A percentile compares a stretch with the other conserved stretches of the same genome.
phyloP scores from a whole-genome alignment of 1,139 yeast genomes.

The Arxiozyma slooffiae region DNA sequence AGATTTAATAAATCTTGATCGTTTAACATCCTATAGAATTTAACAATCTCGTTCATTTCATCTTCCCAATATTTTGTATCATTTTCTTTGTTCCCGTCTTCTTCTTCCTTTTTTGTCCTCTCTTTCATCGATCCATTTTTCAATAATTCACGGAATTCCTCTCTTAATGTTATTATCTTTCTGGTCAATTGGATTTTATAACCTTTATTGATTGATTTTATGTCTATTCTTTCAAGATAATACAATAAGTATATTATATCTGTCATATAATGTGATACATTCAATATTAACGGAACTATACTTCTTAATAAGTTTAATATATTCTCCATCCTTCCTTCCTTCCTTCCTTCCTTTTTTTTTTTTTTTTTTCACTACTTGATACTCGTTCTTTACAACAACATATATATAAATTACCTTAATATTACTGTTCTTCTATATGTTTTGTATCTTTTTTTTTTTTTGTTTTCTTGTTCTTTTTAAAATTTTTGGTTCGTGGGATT shows the following conservation, averaged over 20 bases:
- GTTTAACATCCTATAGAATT: neutral
- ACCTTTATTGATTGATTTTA: neutral
- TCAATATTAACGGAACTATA: constrained; percentile 14
- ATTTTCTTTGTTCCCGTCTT: neutral
- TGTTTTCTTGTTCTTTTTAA: too few relatives aligned
- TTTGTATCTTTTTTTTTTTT: too few relatives aligned
- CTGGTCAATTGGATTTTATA: constrained; percentile 3
- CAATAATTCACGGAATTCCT: constrained; percentile 7
- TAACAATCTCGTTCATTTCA: neutral
- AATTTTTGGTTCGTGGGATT: too few relatives aligned
- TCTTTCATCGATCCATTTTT: neutral
- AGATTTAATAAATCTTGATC: neutral
- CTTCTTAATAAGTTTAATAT: constrained; percentile 11
- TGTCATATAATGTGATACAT: constrained; percentile 20
- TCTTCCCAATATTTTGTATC: neutral
- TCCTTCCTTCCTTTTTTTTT: constrained; percentile 8
- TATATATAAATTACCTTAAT: too few relatives aligned
- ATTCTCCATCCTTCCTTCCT: constrained; percentile 7
- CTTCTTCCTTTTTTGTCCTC: neutral
- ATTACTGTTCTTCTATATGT: too few relatives aligned
- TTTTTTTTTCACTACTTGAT: constrained; percentile 3
- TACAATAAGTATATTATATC: constrained; percentile 17
- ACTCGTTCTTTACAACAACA: neutral
- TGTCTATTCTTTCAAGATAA: constrained; percentile 8
- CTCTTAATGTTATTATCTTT: constrained; percentile 5